Evolutionary conservation across 176 grass and related monocot genomes (phyloP).

Genomic region (Paspalum notatum): DNA sequence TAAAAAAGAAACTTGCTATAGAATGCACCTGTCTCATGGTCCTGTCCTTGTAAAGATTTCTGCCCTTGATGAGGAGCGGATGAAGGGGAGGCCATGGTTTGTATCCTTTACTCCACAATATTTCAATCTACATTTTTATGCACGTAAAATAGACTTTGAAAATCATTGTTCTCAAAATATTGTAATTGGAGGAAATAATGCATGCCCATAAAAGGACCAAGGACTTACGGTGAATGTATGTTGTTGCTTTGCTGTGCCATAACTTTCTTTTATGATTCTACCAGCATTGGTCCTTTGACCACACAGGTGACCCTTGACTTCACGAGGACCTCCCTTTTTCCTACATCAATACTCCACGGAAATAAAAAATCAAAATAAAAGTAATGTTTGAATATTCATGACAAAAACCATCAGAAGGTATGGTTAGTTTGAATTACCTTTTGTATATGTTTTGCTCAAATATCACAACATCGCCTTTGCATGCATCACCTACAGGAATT

Average conservation of each 20-base stretch:
- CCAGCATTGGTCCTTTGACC: slow-evolving; percentile 55
- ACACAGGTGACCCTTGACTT: slow-evolving; percentile 35
- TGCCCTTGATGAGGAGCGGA: slow-evolving; percentile 66
- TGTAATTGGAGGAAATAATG: not conserved
- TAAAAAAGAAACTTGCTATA: not conserved
- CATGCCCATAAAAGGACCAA: not conserved
- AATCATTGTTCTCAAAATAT: not conserved
- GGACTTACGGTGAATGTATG: slow-evolving; percentile 65
- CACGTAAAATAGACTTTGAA: not conserved
- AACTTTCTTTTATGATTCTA: slow-evolving; percentile 64
- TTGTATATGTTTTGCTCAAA: slow-evolving; percentile 80
- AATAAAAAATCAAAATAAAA: not conserved
- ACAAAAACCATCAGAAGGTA: slow-evolving; percentile 10
- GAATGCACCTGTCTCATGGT: slow-evolving; percentile 60
- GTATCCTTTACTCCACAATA: slow-evolving; percentile 67
- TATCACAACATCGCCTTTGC: slow-evolving; percentile 74
- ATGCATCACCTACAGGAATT: slow-evolving; percentile 63
- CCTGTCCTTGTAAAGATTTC: slow-evolving; percentile 58
- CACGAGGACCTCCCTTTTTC: slow-evolving; percentile 48
- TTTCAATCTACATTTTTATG: slow-evolving; percentile 56
- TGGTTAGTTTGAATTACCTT: slow-evolving; percentile 50
- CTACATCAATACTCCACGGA: slow-evolving; percentile 32
- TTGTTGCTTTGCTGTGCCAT: slow-evolving; percentile 61
- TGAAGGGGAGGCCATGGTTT: slow-evolving; percentile 51
- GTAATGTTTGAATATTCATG: not conserved